Evolutionary conservation across 2,329 filamentous ascomycete species (phyloP), one percentile per base, ranked within the genome.

Genomic region (Microcyclospora pomicola): DNA sequence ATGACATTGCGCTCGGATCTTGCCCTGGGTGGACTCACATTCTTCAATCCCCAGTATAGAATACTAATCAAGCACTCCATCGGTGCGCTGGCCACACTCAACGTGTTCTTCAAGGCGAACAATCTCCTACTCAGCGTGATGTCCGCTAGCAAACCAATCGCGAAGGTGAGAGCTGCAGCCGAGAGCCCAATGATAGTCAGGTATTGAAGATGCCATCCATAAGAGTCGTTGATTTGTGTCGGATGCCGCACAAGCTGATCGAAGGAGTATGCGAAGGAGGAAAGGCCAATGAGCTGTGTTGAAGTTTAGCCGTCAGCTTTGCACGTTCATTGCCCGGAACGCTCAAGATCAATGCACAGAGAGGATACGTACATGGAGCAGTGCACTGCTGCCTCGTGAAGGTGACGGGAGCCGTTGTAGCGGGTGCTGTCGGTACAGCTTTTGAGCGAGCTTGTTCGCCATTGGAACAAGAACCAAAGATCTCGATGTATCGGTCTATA

Each of bases 171-270:
- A 9, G 73, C 66, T 1, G 78, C 69, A 15, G 80, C 61, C 1
- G 68, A 63, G 32, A 85, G 69, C 16, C 79, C 80, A 41, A 85
- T 71, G 52, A 84, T 84, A 46, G 80, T 86, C 27, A 86, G 68
- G 51, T 80, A 83, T 56, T 82, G 77, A 44, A 77, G 72, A 52
- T 81, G 71, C 61, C 78, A 77, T 40, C 80, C 80, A 49, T 78
- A 82, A 1, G 74, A 67, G 0, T 66, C 61, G 36, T 70, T 69
- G 33, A 60, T 53, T 14, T 51, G 55, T 37, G 61, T 62, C 12
- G 58, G 56, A 38, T 58, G 49, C 27, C 44, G 45, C 13, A 60
- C 44, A 11, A 63, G 53, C 43, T 60, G 65, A 42, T 55, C 56
- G 52, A 65, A 68, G 6, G 58, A 62, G 45, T 56, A 61, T 36